Base-by-base conservation (phyloP, 2,329 filamentous ascomycete species). In the Ascosphaera aggregata region DNA sequence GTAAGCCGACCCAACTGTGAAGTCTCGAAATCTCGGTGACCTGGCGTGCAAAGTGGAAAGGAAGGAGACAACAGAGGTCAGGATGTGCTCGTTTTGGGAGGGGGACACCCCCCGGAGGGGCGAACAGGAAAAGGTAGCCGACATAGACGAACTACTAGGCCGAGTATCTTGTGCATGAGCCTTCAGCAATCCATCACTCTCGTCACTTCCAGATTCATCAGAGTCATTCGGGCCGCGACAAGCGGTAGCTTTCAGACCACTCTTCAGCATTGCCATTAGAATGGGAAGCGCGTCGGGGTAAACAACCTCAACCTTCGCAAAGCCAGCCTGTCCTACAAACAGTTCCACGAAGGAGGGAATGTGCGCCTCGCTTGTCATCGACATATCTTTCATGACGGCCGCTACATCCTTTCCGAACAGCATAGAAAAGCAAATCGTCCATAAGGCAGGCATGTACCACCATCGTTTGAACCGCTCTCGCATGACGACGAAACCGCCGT, bases 341-440 rank as follows among this genome's bases (percentile, higher is more conserved):
- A n/a, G n/a, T n/a, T n/a, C n/a, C n/a, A n/a, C n/a, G n/a, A n/a
- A n/a, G n/a, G n/a, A n/a, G n/a, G n/a, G n/a, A n/a, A n/a, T n/a
- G n/a, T n/a, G n/a, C n/a, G n/a, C n/a, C n/a, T n/a, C n/a, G n/a
- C n/a, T n/a, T n/a, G n/a, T n/a, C n/a, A n/a, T n/a, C n/a, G n/a
- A n/a, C n/a, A n/a, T n/a, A n/a, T n/a, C n/a, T n/a, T n/a, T n/a
- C n/a, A n/a, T n/a, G n/a, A n/a, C n/a, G n/a, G n/a, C n/a, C n/a
- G 73, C 74, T 36, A 91, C 71, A 50, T 94, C 84, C 34, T 73
- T 67, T 1, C 80, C 84, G 50, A 98, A 93, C 2, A 98, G 58
- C 17, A 95, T 78, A 39, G 80, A 76, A 55, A 98, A 80, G 51
- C 80, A 84, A 34, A 89, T 76, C 0, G 77, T 74, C 89, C 89